These are phyloP conservation scores for Mycosphaerella arachidis DNA, from an alignment of 2,329 filamentous ascomycete genomes.

Conservation along the genomic window DNA sequence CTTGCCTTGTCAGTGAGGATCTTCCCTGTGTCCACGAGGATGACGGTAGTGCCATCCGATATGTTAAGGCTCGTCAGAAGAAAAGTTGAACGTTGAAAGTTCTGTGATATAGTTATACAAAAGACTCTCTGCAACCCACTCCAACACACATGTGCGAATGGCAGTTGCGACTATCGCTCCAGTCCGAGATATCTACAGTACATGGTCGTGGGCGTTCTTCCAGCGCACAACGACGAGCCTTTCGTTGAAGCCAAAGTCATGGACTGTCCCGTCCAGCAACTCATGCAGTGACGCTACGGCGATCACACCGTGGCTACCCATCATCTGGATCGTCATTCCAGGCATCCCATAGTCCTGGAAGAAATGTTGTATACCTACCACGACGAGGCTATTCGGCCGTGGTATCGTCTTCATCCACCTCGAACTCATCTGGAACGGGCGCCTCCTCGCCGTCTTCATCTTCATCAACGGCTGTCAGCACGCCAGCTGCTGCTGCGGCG, in stretches of 20 bases:
- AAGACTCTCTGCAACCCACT: not conserved
- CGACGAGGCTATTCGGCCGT: not conserved
- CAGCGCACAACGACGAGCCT: not conserved
- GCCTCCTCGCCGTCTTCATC: slow-evolving; percentile 74
- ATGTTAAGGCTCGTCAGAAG: no score
- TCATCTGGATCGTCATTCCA: not conserved
- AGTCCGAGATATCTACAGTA: not conserved
- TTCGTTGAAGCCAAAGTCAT: not conserved
- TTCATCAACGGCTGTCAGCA: slow-evolving; percentile 83
- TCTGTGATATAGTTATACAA: not conserved
- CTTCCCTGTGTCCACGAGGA: not conserved
- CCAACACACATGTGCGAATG: not conserved
- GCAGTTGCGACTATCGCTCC: not conserved
- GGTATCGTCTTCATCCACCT: slow-evolving; percentile 66
- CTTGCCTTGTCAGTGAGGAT: no score
- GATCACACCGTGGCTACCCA: not conserved
- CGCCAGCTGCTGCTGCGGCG: slow-evolving; percentile 57
- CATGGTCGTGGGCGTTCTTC: not conserved
- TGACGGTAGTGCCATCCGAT: no score
- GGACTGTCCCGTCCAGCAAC: not conserved
- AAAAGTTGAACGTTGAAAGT: not conserved
- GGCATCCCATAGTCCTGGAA: not conserved
- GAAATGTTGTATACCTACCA: not conserved
- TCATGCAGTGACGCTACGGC: not conserved
- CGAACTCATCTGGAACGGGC: slow-evolving; percentile 65